Evolutionary conservation across 2,329 filamentous ascomycete genomes (phyloP), one percentile per base, ranked within the genome.

Genomic region (Talaromyces sp.): DNA sequence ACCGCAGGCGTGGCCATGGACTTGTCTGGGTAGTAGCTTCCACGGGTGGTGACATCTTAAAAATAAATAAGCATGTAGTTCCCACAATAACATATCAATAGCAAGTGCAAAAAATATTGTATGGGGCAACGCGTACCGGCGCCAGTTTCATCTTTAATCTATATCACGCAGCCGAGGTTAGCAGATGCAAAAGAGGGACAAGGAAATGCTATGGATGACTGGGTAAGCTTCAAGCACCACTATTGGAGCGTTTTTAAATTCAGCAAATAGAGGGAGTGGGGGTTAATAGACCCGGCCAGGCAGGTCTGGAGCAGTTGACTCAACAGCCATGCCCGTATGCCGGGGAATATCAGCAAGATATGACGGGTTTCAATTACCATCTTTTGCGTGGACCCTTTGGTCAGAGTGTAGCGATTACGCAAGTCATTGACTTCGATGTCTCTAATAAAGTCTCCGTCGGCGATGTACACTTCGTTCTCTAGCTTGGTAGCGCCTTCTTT

Each of bases 61-160:
- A 77, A 78, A 74, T 80, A 72, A 84, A 61, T 86, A 80, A 87
- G 84, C 81, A 84, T 79, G 77, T 72, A 76, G 76, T 80, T 80
- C 79, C 74, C 79, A 74, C 68, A 75, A 70, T 38, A 14, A 38
- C n/a, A 38, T 38, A 74, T 67, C 75, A 69, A 54, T 55, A 55
- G 48, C 50, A 59, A 56, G 10, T 56, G 56, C 50, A 56, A 24
- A 56, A 58, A 74, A 70, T 74, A 76, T 77, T 74, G 68, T 66
- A 68, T 67, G 67, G 69, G 69, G 63, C 69, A 75, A 75, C 82
- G 86, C 92, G 88, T 99, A 99, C 94, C 94, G 84, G 94, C 93
- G 85, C 94, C 94, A 88, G 93, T 97, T 73, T 97, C 91, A 82
- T 97, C 93, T 88, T 96, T 96, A 73, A 99, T 99, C 94, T 99